Evolutionary conservation across 441 rosid genomes (phyloP).

Genomic region (Pelargonium citronellum): DNA sequence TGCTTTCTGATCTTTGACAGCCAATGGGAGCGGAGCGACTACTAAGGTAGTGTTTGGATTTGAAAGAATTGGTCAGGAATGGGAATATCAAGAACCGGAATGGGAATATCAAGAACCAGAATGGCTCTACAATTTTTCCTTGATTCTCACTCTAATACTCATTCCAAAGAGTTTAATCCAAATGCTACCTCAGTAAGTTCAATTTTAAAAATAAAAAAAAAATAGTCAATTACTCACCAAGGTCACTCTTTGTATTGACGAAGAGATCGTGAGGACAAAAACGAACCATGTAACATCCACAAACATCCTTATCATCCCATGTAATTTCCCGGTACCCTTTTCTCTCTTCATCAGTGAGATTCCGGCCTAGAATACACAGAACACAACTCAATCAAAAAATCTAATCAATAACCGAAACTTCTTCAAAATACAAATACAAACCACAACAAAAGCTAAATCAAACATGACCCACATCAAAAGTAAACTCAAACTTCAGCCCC

Average conservation of each 20-base stretch:
- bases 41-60: too few species aligned
- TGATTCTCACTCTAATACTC: too few species aligned
- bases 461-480: background rate
- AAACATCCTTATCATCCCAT: slow-evolving; percentile 96
- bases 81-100: too few species aligned
- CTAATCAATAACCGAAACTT: background rate
- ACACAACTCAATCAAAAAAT: background rate
- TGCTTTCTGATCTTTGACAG: background rate
- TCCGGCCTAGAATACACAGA: slow-evolving; percentile 46
- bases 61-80: too few species aligned
- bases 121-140: too few species aligned
- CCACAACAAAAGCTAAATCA: background rate
- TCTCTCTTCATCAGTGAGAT: slow-evolving; percentile 84
- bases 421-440: too few species aligned
- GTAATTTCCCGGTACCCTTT: slow-evolving; percentile 71
- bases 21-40: background rate
- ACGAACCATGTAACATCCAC: slow-evolving; percentile 89
- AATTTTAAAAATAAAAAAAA: background rate
- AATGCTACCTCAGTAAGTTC: background rate
- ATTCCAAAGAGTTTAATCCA: too few species aligned
- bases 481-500: too few species aligned
- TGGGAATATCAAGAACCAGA: too few species aligned
- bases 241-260: slow-evolving; percentile 94
- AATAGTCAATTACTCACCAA: slow-evolving; percentile 44
- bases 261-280: slow-evolving; percentile 98